phyloP scores from a whole-genome alignment of 345 rosid species.

The Pseudoturritis turrita region DNA sequence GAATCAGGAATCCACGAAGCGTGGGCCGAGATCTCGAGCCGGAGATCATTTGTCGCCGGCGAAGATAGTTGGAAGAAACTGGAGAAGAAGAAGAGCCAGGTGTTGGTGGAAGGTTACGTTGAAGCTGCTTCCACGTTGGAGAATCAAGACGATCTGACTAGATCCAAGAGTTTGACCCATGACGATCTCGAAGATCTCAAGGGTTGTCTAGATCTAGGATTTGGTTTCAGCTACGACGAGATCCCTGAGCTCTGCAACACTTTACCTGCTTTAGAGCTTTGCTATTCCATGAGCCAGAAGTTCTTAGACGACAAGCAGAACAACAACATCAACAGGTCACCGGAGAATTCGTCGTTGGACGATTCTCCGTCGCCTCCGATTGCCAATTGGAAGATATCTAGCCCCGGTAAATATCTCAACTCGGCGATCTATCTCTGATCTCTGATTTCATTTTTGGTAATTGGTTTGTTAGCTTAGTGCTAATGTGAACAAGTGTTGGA shows the following conservation, averaged over 20 bases:
- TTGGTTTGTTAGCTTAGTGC: neutral
- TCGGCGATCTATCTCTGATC: neutral
- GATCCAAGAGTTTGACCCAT: conserved; percentile 83
- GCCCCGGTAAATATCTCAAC: conserved; percentile 54
- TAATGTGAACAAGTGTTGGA: neutral
- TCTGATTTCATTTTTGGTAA: neutral
- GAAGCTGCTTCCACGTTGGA: conserved; percentile 25
- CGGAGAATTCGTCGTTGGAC: conserved; percentile 37
- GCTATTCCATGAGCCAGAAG: conserved; percentile 92
- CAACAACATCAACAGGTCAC: conserved; percentile 26
- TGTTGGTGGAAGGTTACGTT: conserved; percentile 71
- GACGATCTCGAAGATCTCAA: conserved; percentile 89
- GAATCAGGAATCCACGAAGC: conserved; percentile 6
- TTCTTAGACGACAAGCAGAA: conserved; percentile 57
- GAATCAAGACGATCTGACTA: conserved; percentile 49
- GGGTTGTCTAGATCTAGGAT: conserved; percentile 92
- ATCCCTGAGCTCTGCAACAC: conserved; percentile 95
- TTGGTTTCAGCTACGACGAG: conserved; percentile 90
- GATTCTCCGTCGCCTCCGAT: conserved; percentile 39
- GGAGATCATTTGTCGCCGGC: neutral
- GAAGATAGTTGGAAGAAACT: conserved; percentile 11
- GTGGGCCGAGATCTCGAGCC: conserved; percentile 7
- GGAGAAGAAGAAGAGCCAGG: conserved; percentile 73
- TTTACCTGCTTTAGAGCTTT: conserved; percentile 87
- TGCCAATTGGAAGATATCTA: conserved; percentile 92